Conservation (phyloP, 2,329 filamentous ascomycete species). For the Cercospora sesami region DNA sequence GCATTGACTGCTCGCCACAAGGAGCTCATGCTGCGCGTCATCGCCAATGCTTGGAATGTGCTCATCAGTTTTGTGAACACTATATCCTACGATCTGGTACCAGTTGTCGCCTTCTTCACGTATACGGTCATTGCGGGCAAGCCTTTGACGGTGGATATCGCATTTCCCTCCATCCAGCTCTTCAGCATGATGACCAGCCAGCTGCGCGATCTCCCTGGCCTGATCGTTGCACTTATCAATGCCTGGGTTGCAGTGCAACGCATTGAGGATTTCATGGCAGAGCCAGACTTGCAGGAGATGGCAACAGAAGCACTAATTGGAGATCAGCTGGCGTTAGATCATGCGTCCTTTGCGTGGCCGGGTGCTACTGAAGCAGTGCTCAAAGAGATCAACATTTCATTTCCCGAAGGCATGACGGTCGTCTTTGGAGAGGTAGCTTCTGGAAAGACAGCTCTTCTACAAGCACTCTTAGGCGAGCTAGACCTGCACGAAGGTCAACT, state of each 20-base stretch:
- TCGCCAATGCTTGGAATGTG: slow-evolving; percentile 63
- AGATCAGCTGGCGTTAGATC: slow-evolving; percentile 52
- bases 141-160: slow-evolving; percentile 73
- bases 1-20: slow-evolving; percentile 68
- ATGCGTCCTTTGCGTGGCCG: slow-evolving; percentile 78
- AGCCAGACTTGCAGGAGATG: slow-evolving; percentile 66
- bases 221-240: slow-evolving; percentile 77
- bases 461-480: slow-evolving; percentile 60
- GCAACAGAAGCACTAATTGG: slow-evolving; percentile 40
- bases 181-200: slow-evolving; percentile 74
- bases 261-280: slow-evolving; percentile 82
- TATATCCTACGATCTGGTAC: slow-evolving; percentile 71
- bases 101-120: slow-evolving; percentile 76
- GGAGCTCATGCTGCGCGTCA: slow-evolving; percentile 65
- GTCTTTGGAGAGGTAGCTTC: slow-evolving; percentile 64
- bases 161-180: slow-evolving; percentile 81
- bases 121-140: slow-evolving; percentile 72
- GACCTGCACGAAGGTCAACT: slow-evolving; percentile 55
- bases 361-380: slow-evolving; percentile 61
- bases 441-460: slow-evolving; percentile 63
- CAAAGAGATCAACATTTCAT: slow-evolving; percentile 54
- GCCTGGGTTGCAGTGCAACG: slow-evolving; percentile 78
- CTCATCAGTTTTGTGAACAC: slow-evolving; percentile 69
- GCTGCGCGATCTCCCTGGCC: slow-evolving; percentile 70
- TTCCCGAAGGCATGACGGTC: slow-evolving; percentile 59